Percentiles rank a stretch among this genome's conserved stretches.
These are phyloP conservation scores for Globisporangium radiosum DNA, from an alignment of 352 stramenopile genomes.

Conservation along the genomic window DNA sequence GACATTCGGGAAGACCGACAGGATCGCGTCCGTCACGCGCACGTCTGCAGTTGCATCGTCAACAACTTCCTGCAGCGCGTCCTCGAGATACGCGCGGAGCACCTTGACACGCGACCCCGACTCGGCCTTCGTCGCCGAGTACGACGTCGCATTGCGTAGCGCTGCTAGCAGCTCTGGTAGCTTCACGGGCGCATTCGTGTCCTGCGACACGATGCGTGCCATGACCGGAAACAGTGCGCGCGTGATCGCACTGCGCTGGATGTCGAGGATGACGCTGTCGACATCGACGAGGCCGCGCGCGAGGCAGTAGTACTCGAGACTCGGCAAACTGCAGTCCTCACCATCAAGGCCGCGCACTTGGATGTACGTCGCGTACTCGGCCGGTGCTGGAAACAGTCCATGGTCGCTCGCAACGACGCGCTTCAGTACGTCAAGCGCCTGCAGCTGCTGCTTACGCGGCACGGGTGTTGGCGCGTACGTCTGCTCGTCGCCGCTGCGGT, in stretches of 20 bases:
- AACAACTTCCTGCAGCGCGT: constrained; percentile 24
- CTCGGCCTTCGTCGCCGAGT: neutral
- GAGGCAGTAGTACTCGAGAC: constrained; percentile 49
- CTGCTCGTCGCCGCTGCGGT: constrained; percentile 25
- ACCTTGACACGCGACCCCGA: constrained; percentile 20
- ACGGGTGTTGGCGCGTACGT: constrained; percentile 29
- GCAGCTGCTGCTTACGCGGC: constrained; percentile 24
- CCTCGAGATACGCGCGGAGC: constrained; percentile 24
- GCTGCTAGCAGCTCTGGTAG: constrained; percentile 28
- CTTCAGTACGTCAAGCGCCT: constrained; percentile 30
- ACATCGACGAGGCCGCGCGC: constrained; percentile 44
- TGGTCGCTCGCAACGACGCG: constrained; percentile 37
- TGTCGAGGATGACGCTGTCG: constrained; percentile 25
- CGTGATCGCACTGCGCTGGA: constrained; percentile 31
- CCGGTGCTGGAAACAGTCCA: constrained; percentile 43
- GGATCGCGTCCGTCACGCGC: constrained; percentile 30
- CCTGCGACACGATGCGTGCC: constrained; percentile 46
- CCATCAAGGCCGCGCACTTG: constrained; percentile 23
- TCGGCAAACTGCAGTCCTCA: constrained; percentile 44
- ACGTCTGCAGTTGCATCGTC: constrained; percentile 24
- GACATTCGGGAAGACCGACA: constrained; percentile 21
- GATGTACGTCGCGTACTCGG: constrained; percentile 45
- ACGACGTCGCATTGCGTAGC: constrained; percentile 22
- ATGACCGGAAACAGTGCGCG: constrained; percentile 39
- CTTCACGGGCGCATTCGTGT: constrained; percentile 36